phyloP scores from a whole-genome alignment of 2,329 filamentous ascomycete genomes.

The Lachnellula occidentalis region DNA sequence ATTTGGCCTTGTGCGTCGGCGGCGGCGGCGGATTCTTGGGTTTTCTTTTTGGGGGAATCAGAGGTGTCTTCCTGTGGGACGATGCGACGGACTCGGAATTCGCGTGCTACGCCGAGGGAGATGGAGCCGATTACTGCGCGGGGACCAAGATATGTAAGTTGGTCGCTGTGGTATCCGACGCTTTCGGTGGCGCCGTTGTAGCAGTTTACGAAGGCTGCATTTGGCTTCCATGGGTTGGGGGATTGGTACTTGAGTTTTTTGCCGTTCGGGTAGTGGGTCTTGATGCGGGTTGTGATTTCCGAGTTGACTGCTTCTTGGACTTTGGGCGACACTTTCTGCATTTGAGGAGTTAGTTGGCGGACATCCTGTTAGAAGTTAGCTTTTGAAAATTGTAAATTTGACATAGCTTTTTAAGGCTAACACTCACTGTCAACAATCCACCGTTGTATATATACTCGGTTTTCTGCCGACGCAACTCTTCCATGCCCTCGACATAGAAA shows the following conservation, averaged over 20 bases:
- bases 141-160: conserved; percentile 88
- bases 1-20: conserved; percentile 77
- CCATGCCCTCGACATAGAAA: conserved; percentile 73
- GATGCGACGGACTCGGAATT: conserved; percentile 81
- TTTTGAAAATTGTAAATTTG: too few species aligned
- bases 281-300: conserved; percentile 69
- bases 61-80: conserved; percentile 50
- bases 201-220: conserved; percentile 92
- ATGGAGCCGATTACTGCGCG: conserved; percentile 83
- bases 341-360: conserved; percentile 67
- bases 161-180: conserved; percentile 90
- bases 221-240: conserved; percentile 69
- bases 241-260: conserved; percentile 76
- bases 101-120: conserved; percentile 84
- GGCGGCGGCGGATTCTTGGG: conserved; percentile 34
- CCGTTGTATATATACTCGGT: conserved; percentile 86
- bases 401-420: neutral
- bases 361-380: conserved; percentile 51
- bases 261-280: conserved; percentile 58
- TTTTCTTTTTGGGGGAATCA: conserved; percentile 2
- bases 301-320: conserved; percentile 73
- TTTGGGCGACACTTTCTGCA: conserved; percentile 61
- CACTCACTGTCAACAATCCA: conserved; percentile 54
- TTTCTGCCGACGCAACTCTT: conserved; percentile 65
- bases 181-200: conserved; percentile 76